These are phyloP conservation scores for Pugionium dolabratum DNA, from an alignment of 345 rosid genomes.

Conservation along the genomic window DNA sequence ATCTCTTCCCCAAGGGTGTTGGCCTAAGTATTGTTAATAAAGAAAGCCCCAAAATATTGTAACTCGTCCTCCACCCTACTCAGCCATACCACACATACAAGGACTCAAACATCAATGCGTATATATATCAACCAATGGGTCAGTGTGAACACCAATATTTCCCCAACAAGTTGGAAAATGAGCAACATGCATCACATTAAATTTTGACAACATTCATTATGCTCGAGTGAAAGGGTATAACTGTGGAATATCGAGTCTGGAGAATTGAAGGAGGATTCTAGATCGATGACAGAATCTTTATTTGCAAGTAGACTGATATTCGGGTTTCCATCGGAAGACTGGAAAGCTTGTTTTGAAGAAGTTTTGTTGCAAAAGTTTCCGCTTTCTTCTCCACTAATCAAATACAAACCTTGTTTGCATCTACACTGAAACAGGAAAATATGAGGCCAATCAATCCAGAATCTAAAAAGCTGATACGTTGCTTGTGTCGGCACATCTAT, in stretches of 20 bases:
- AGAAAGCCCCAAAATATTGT: no score
- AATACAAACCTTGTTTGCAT: slow-evolving; percentile 67
- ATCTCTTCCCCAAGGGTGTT: no score
- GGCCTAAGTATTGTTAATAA: no score
- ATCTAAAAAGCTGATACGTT: slow-evolving; percentile 95
- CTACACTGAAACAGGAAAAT: slow-evolving; percentile 93
- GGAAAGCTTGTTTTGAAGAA: slow-evolving; percentile 50
- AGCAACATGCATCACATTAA: no score
- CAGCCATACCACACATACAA: no score
- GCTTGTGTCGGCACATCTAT: slow-evolving; percentile 98
- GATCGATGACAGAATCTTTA: slow-evolving; percentile 59
- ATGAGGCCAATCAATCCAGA: slow-evolving; percentile 93
- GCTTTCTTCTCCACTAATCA: not conserved
- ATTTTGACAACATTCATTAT: no score
- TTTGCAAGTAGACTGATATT: slow-evolving; percentile 50
- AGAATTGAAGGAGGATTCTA: slow-evolving; percentile 78
- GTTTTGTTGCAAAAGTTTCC: not conserved
- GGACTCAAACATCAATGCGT: no score
- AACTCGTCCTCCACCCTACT: no score
- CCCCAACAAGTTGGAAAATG: no score
- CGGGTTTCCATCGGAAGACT: slow-evolving; percentile 86
- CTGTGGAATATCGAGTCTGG: slow-evolving; percentile 20
- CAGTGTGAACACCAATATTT: no score
- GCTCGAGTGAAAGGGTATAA: no score
- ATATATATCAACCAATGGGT: no score